Conservation (phyloP, 345 rosid genomes). For the Bruguiera gymnorhiza region DNA sequence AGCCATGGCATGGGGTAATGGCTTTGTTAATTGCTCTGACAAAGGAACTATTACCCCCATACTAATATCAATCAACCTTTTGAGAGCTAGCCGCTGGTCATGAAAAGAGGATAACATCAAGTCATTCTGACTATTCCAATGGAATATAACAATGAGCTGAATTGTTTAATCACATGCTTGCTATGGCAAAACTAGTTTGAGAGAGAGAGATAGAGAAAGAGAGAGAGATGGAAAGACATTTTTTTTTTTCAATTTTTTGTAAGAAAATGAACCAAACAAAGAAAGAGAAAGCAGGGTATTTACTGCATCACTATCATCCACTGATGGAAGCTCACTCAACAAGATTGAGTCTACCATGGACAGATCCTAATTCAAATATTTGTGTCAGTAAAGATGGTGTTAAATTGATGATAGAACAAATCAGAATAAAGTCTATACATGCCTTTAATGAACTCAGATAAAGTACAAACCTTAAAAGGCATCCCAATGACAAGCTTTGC, state of each 20-base stretch:
- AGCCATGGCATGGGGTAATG: conserved; percentile 88
- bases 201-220: not conserved
- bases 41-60: conserved; percentile 91
- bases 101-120: conserved; percentile 13
- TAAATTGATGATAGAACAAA: not conserved
- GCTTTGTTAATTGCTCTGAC: conserved; percentile 92
- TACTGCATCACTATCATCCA: conserved; percentile 81
- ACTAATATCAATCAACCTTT: conserved; percentile 83
- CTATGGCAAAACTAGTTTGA: not conserved
- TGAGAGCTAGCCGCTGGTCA: conserved; percentile 85
- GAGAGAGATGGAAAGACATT: not conserved
- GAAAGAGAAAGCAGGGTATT: conserved; percentile 29
- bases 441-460: not conserved
- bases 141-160: not conserved
- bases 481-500: conserved; percentile 86
- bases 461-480: conserved; percentile 85
- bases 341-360: conserved; percentile 92
- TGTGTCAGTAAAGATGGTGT: conserved; percentile 19
- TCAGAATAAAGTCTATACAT: not conserved
- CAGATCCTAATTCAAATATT: conserved; percentile 57
- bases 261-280: not conserved
- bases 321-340: conserved; percentile 80
- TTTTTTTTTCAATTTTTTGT: too few species aligned
- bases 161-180: conserved; percentile 4
- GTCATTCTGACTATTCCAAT: conserved; percentile 19